Percentiles rank a stretch among this genome's conserved stretches.
Conservation (phyloP, 345 rosid genomes). For the Combretum micranthum region DNA sequence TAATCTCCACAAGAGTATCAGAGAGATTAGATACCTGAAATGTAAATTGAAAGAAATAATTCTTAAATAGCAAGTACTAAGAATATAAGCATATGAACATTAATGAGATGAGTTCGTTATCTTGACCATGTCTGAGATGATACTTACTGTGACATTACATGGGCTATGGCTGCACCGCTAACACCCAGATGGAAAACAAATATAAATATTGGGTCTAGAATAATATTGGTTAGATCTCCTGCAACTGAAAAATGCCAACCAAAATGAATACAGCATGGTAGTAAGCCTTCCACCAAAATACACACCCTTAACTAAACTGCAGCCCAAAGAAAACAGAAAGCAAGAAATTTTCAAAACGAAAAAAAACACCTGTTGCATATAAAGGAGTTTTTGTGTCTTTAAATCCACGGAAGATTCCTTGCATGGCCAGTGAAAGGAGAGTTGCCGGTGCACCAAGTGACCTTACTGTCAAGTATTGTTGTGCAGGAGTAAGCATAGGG, state of each 20-base stretch:
- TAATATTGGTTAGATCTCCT: slow-evolving; percentile 72
- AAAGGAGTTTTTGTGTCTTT: slow-evolving; percentile 77
- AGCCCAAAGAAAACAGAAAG: background rate
- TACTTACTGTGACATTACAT: slow-evolving; percentile 83
- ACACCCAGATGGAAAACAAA: slow-evolving; percentile 59
- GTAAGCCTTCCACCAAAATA: too few species aligned
- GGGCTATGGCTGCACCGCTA: slow-evolving; percentile 82
- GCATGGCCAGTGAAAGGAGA: slow-evolving; percentile 72
- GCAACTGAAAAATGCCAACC: slow-evolving; percentile 35
- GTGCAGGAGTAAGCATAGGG: slow-evolving; percentile 72
- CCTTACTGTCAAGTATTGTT: slow-evolving; percentile 58
- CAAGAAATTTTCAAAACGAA: background rate
- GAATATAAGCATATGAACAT: too few species aligned
- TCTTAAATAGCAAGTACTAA: background rate
- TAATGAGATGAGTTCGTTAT: background rate
- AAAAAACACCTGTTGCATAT: slow-evolving; percentile 62
- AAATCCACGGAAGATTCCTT: slow-evolving; percentile 82
- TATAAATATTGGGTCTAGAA: slow-evolving; percentile 67
- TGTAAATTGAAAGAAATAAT: background rate
- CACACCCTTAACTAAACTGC: background rate
- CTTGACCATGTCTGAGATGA: background rate
- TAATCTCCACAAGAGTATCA: slow-evolving; percentile 29
- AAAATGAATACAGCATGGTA: background rate
- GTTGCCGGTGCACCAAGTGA: slow-evolving; percentile 89
- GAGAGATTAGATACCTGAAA: slow-evolving; percentile 26